Conservation (phyloP, 768 basidiomycete genomes). For the Porphyrellus cyaneotinctus region DNA sequence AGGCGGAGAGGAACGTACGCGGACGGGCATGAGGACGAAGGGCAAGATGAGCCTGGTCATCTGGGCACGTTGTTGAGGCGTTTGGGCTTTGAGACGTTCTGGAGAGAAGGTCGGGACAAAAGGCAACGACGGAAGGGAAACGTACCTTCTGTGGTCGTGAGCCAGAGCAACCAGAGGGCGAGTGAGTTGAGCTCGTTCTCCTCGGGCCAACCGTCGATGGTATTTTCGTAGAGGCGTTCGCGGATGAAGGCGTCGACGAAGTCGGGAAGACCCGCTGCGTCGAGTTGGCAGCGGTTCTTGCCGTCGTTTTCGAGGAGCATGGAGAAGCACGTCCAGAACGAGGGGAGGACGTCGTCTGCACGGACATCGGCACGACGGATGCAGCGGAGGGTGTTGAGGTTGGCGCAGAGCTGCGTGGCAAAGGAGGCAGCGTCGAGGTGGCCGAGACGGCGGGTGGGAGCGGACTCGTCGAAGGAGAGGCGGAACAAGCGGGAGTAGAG, state of each 20-base stretch:
- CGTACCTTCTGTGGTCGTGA: slow-evolving; percentile 50
- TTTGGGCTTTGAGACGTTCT: slow-evolving; percentile 30
- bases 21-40: slow-evolving; percentile 46
- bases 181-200: slow-evolving; percentile 48
- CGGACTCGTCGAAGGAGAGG: slow-evolving; percentile 51
- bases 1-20: slow-evolving; percentile 29
- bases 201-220: slow-evolving; percentile 51
- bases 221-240: slow-evolving; percentile 42
- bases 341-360: slow-evolving; percentile 27
- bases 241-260: slow-evolving; percentile 46
- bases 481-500: slow-evolving; percentile 56
- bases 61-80: slow-evolving; percentile 25
- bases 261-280: slow-evolving; percentile 44
- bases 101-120: slow-evolving; percentile 17
- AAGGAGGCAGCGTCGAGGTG: slow-evolving; percentile 35
- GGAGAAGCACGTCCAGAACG: slow-evolving; percentile 47
- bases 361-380: slow-evolving; percentile 33
- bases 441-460: slow-evolving; percentile 49
- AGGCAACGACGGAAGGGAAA: not conserved
- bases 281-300: slow-evolving; percentile 55
- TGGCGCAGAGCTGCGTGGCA: slow-evolving; percentile 37
- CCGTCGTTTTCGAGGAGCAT: slow-evolving; percentile 69
- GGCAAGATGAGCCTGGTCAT: slow-evolving; percentile 38
- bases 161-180: slow-evolving; percentile 63
- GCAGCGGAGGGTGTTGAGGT: slow-evolving; percentile 29